Evolutionary conservation across 805 yeast species (phyloP), one percentile per base, ranked within the genome.

Genomic region (Candida berthetii): DNA sequence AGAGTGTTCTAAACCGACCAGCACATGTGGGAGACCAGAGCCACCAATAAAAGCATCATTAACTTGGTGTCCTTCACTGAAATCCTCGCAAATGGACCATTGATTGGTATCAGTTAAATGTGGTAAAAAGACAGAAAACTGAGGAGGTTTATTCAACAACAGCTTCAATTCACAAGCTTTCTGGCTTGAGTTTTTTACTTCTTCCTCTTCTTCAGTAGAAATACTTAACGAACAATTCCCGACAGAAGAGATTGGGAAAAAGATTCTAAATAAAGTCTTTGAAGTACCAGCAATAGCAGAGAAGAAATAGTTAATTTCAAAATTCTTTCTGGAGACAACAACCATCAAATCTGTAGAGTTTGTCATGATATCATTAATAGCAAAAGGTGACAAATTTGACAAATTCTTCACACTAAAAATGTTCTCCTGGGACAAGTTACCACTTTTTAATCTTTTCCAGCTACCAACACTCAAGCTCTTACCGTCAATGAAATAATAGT

Each of bases 21-120:
- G 61, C 2, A 82, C 76, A 60, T 85, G 93, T 1, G 90, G 89
- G 13, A 78, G 67, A 17, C 74, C 72, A 3, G 78, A 68, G 2
- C 86, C 85, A 3, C 78, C 79, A 25, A 70, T 65, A 54, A 67
- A 78, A 0, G 93, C 91, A 43, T 71, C 73, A 41, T 77, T 78
- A 6, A 85, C 93, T 55, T 85, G 91, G 53, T 82, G 88, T 13
- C 86, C 90, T 52, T 85, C 93, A 44, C 87, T 80, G 49, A 85
- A 85, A 61, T 85, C 95, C 43, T 83, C 91, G 60, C 91, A 84
- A 20, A 83, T 80, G 1, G 85, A 80, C 90, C 90, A 82, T 51
- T 79, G 85, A 55, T 81, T 81, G 19, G 71, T 59, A 47, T 72
- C 68, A 46, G 71, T 70, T 15, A 77, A 76, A 50, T 76, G 72